These are phyloP conservation scores for Trametes maxima DNA, from an alignment of 768 basidiomycete genomes.

Conservation along the genomic window DNA sequence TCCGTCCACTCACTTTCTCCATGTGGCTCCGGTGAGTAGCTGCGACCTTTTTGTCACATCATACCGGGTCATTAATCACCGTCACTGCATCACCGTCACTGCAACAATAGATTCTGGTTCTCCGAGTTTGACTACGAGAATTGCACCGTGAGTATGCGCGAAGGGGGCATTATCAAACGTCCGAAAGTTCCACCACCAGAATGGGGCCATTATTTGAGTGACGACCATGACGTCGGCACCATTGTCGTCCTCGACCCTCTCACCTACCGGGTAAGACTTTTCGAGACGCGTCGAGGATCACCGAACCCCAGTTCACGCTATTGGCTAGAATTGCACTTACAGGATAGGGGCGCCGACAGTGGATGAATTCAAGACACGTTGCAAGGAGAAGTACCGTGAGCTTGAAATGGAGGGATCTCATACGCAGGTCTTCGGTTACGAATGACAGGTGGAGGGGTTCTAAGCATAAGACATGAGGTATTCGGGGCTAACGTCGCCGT, in stretches of 20 bases:
- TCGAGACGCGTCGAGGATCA: not conserved
- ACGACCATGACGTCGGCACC: not conserved
- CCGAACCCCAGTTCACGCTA: not conserved
- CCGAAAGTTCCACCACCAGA: not conserved
- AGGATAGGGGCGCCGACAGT: not conserved
- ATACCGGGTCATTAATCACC: not conserved
- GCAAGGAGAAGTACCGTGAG: not conserved
- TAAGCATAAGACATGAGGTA: too few species aligned
- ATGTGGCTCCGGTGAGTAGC: slow-evolving; percentile 48
- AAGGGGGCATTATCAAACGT: slow-evolving; percentile 40
- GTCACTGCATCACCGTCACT: too few species aligned
- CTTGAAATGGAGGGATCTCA: too few species aligned
- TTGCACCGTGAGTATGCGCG: slow-evolving; percentile 41
- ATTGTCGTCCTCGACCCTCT: slow-evolving; percentile 14
- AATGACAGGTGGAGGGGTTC: too few species aligned
- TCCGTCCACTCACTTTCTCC: slow-evolving; percentile 31
- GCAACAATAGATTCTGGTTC: slow-evolving; percentile 47
- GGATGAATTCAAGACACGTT: not conserved
- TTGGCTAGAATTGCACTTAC: slow-evolving; percentile 12
- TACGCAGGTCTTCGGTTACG: too few species aligned
- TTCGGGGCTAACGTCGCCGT: too few species aligned
- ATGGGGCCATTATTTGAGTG: not conserved
- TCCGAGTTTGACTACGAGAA: slow-evolving; percentile 38
- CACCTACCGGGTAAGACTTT: not conserved
- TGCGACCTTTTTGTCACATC: too few species aligned